Conservation (phyloP, 441 rosid species). For the Croton setiger region DNA sequence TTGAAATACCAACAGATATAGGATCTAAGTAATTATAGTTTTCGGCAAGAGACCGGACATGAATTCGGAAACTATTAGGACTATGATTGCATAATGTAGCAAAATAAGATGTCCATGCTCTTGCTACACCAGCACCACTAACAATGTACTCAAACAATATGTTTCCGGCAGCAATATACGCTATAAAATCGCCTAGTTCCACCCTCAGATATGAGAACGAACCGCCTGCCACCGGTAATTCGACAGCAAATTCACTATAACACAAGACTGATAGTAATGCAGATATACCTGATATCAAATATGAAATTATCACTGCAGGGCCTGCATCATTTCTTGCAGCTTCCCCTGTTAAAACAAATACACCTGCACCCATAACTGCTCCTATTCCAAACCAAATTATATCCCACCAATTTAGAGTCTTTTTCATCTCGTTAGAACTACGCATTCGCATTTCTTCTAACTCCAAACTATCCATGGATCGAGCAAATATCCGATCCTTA, state of each 20-base stretch:
- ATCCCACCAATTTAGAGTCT: conserved; percentile 73
- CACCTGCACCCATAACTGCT: conserved; percentile 71
- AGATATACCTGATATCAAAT: conserved; percentile 54
- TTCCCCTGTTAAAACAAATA: conserved; percentile 78
- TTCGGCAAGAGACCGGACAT: conserved; percentile 28
- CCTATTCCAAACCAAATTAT: conserved; percentile 79
- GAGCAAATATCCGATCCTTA: conserved; percentile 50
- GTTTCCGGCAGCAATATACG: conserved; percentile 76
- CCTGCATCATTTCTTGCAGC: conserved; percentile 56
- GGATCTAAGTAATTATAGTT: conserved; percentile 59
- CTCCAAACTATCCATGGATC: conserved; percentile 55
- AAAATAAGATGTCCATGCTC: conserved; percentile 79
- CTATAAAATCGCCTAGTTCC: conserved; percentile 77
- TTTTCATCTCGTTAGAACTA: conserved; percentile 62
- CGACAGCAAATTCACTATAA: conserved; percentile 69
- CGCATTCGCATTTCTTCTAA: conserved; percentile 40
- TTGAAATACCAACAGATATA: conserved; percentile 44
- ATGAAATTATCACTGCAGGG: conserved; percentile 66
- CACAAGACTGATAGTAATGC: conserved; percentile 73
- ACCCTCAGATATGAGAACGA: conserved; percentile 70
- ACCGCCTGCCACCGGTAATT: conserved; percentile 75
- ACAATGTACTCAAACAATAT: conserved; percentile 66
- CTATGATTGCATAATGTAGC: conserved; percentile 55
- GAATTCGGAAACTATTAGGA: conserved; percentile 47
- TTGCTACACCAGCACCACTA: conserved; percentile 60